Percentiles rank a stretch among this genome's conserved stretches.
Conservation (phyloP, 2,329 filamentous ascomycete genomes). For the Lecanoromycetidae sp. region DNA sequence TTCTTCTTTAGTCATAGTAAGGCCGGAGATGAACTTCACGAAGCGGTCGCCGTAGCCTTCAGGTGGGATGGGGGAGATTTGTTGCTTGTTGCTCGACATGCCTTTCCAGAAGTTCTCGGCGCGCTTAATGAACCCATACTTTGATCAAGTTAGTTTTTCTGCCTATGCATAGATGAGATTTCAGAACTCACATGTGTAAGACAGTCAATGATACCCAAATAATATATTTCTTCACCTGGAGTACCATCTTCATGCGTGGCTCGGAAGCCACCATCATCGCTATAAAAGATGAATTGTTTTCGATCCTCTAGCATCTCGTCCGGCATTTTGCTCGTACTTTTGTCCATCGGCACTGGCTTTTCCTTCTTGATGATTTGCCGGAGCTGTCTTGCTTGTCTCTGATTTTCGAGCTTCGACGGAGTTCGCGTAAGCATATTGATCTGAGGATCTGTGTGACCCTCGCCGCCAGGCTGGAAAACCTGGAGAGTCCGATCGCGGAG, state of each 20-base stretch:
- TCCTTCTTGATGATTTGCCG: constrained; percentile 86
- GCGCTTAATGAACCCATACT: constrained; percentile 93
- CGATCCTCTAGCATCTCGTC: constrained; percentile 70
- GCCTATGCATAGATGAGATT: not conserved
- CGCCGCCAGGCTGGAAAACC: constrained; percentile 83
- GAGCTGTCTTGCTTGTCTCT: constrained; percentile 79
- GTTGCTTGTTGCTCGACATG: constrained; percentile 63
- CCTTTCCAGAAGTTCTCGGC: constrained; percentile 97
- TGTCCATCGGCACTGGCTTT: constrained; percentile 82
- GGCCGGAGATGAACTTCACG: constrained; percentile 76
- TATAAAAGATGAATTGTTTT: constrained; percentile 74
- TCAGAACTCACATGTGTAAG: constrained; percentile 70
- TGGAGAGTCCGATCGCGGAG: constrained; percentile 78
- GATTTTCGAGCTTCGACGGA: constrained; percentile 84
- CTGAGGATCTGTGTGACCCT: constrained; percentile 49
- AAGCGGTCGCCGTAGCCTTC: constrained; percentile 89
- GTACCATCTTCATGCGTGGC: constrained; percentile 84
- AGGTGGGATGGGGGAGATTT: constrained; percentile 88
- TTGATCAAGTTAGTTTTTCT: constrained; percentile 20
- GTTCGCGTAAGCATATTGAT: constrained; percentile 67
- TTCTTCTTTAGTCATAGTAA: constrained; percentile 84
- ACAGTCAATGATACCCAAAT: constrained; percentile 96
- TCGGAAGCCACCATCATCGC: constrained; percentile 83
- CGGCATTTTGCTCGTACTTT: constrained; percentile 74
- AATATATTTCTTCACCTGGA: constrained; percentile 87